Conservation (phyloP, 2,329 filamentous ascomycete species). For the Zymoseptoria passerinii region DNA sequence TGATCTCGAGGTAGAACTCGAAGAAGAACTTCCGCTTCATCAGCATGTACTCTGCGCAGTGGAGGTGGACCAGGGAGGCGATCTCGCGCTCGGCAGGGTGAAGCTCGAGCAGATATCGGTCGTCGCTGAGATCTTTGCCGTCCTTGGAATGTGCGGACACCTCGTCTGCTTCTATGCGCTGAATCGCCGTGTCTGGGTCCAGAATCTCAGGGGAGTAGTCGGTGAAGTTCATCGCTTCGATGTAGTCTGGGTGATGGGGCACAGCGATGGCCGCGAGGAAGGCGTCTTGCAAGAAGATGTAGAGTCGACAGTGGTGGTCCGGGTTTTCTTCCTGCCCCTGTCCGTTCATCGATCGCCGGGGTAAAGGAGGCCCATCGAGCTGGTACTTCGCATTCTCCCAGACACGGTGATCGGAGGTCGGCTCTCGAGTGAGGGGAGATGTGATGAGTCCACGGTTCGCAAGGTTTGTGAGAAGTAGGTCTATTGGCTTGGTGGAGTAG, state of each 20-base stretch:
- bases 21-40: conserved; percentile 20
- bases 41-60: conserved; percentile 19
- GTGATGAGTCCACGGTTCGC: background rate
- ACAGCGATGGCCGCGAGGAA: conserved; percentile 12
- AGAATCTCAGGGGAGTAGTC: conserved; percentile 16
- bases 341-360: background rate
- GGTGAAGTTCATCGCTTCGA: conserved; percentile 12
- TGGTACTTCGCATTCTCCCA: background rate
- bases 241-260: conserved; percentile 18
- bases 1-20: conserved; percentile 6
- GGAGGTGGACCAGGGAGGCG: conserved; percentile 8
- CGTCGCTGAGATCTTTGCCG: conserved; percentile 5
- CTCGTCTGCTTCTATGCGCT: conserved; percentile 6
- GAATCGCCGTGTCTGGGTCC: conserved; percentile 11
- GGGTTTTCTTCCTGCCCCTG: background rate
- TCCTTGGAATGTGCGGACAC: conserved; percentile 1
- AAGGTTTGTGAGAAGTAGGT: conserved; percentile 7
- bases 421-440: background rate
- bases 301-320: conserved; percentile 10
- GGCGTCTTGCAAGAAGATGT: conserved; percentile 9
- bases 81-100: conserved; percentile 15
- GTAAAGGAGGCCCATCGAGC: background rate
- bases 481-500: conserved; percentile 11
- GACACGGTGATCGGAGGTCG: background rate
- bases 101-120: conserved; percentile 17